Conservation (phyloP, 148 eudicot genomes). For the Limonium bicolor region DNA sequence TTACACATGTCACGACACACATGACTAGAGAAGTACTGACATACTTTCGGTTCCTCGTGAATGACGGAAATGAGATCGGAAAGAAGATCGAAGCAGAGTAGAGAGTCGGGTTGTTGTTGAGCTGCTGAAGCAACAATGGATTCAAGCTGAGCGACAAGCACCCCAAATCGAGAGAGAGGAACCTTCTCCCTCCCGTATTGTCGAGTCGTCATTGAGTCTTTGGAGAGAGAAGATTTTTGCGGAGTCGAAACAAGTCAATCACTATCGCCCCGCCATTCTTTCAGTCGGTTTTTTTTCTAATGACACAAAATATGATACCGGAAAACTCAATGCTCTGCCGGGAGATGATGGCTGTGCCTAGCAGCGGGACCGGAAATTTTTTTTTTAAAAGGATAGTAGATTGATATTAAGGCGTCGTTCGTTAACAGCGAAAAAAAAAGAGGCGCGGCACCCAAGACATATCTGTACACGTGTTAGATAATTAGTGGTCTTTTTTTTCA, state of each 20-base stretch:
- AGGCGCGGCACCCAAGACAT: too few relatives aligned
- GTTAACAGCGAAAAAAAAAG: too few relatives aligned
- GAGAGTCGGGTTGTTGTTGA: slow-evolving; percentile 75
- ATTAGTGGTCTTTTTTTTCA: too few relatives aligned
- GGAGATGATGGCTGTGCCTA: not conserved
- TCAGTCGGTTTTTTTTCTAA: not conserved
- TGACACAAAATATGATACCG: too few relatives aligned
- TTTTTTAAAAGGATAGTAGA: too few relatives aligned
- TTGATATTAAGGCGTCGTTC: too few relatives aligned
- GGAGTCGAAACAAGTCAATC: not conserved
- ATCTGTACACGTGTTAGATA: too few relatives aligned
- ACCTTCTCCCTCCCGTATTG: slow-evolving; percentile 30
- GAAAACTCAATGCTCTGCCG: too few relatives aligned
- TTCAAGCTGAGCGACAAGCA: slow-evolving; percentile 81
- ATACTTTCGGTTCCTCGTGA: slow-evolving; percentile 76
- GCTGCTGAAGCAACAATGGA: slow-evolving; percentile 75
- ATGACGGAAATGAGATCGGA: slow-evolving; percentile 88
- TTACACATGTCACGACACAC: not conserved
- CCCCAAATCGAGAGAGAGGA: slow-evolving; percentile 83
- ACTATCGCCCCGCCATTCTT: not conserved
- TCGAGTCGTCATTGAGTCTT: slow-evolving; percentile 40
- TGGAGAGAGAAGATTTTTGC: not conserved
- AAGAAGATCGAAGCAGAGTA: slow-evolving; percentile 88
- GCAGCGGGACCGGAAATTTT: too few relatives aligned
- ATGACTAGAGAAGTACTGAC: not conserved